Evolutionary conservation across 768 basidiomycete species (phyloP).

Genomic region (Russula vinacea): DNA sequence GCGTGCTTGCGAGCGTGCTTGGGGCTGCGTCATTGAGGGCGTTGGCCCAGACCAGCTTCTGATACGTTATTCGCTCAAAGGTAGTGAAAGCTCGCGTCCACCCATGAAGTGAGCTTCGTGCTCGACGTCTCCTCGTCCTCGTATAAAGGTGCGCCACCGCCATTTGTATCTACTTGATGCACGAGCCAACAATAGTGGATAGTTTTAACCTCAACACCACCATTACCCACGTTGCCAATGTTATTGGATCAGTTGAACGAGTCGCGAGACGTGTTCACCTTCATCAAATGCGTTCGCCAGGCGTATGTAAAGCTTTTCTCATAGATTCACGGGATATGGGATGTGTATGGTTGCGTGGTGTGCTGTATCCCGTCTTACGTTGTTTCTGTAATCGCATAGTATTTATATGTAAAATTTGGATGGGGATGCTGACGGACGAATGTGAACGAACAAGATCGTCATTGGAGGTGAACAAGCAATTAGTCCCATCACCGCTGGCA

Average conservation of each 20-base stretch:
- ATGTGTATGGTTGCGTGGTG: not conserved
- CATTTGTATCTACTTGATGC: not conserved
- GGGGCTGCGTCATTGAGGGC: slow-evolving; percentile 73
- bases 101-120: slow-evolving; percentile 27
- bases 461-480: too few species aligned
- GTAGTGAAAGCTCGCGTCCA: slow-evolving; percentile 5
- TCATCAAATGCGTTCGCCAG: slow-evolving; percentile 63
- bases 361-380: not conserved
- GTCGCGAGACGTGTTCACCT: slow-evolving; percentile 63
- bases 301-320: slow-evolving; percentile 44
- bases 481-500: too few species aligned
- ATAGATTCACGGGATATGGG: not conserved
- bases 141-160: slow-evolving; percentile 23
- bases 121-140: slow-evolving; percentile 24
- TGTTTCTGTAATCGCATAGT: not conserved
- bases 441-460: too few species aligned
- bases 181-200: slow-evolving; percentile 2
- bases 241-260: slow-evolving; percentile 70
- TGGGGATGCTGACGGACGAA: too few species aligned
- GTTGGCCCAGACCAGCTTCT: slow-evolving; percentile 69
- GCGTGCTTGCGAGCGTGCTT: slow-evolving; percentile 49
- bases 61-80: slow-evolving; percentile 53
- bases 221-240: slow-evolving; percentile 61
- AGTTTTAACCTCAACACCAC: slow-evolving; percentile 82
- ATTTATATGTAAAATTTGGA: too few species aligned